Evolutionary conservation across 768 basidiomycete species (phyloP).

Genomic region (Rhodotorula diobovata): DNA sequence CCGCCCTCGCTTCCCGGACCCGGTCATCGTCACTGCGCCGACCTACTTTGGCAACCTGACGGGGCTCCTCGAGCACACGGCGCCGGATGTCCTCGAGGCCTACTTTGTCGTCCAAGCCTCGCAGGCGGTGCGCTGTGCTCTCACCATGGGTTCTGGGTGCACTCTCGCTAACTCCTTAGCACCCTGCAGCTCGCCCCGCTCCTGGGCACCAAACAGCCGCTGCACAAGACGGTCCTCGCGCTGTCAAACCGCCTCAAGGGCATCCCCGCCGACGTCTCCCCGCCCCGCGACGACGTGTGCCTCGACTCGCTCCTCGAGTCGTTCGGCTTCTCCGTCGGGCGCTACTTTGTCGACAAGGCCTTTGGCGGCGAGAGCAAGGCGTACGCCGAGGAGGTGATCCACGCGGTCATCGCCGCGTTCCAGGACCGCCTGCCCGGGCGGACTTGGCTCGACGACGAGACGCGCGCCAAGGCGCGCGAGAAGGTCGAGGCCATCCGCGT

Average conservation of each 20-base stretch:
- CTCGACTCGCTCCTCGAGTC: constrained; percentile 64
- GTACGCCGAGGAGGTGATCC: constrained; percentile 78
- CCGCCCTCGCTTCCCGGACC: constrained; percentile 63
- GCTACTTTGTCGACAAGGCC: constrained; percentile 76
- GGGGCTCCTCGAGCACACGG: constrained; percentile 63
- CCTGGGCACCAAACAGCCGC: constrained; percentile 68
- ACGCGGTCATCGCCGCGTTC: constrained; percentile 73
- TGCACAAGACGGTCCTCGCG: constrained; percentile 68
- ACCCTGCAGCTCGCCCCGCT: constrained; percentile 41
- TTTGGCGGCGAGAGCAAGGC: constrained; percentile 69
- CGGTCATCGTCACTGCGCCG: constrained; percentile 77
- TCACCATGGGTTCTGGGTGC: no score
- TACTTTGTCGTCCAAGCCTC: constrained; percentile 80
- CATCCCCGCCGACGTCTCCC: constrained; percentile 76
- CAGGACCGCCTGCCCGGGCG: constrained; percentile 66
- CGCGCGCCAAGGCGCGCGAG: constrained; percentile 71
- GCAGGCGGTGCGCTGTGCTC: constrained; percentile 56
- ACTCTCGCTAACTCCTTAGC: neutral
- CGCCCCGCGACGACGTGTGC: constrained; percentile 80
- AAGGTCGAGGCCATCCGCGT: constrained; percentile 55
- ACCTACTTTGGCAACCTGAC: constrained; percentile 66
- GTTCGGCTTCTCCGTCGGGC: constrained; percentile 83
- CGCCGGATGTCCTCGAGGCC: constrained; percentile 69
- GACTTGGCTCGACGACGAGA: constrained; percentile 86
- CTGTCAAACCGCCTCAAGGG: constrained; percentile 72